Evolutionary conservation across 495 filamentous ascomycete species (phyloP), one percentile per base, ranked within the genome.

Genomic region (Bryoglossum gracile): DNA sequence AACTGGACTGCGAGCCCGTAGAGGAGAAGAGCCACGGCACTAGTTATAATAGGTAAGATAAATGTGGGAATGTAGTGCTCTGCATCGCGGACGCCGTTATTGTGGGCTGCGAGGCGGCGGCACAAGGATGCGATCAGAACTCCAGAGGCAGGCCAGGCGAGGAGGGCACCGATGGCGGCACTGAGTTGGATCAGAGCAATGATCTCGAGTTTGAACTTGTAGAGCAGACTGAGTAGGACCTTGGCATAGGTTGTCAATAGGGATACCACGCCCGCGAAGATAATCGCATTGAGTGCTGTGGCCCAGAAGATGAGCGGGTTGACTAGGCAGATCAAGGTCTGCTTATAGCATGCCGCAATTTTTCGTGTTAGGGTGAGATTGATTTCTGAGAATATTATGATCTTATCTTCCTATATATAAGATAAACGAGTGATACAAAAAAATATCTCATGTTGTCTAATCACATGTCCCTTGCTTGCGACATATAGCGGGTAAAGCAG

Each of bases 251-350:
- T 50, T 2, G n/a, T 9, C 17, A 25, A 43, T 17, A 21, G 43
- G 3, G 28, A n/a, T 19, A 50, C 38, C 38, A 50, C 36, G 18
- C 38, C 36, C 2, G 26, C 48, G 28, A 50, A 50, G 19, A 50
- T 28, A 11, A 50, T 19, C 0, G 48, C 28, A 32, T 50, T 50
- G 16, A 50, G 48, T 0, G 43, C 23, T 9, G 43, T n/a, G 11
- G 35, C 38, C 48, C 48, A 50, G 19, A 50, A 24, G 14, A 50
- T 35, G 16, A 43, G 26, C 1, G 48, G 48, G 26, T 50, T 50
- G 25, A 43, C 5, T 8, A 17, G 13, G 23, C 46, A 48, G 19
- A 39, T 16, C 5, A 40, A 4, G 11, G n/a, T n/a, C n/a, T n/a
- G n/a, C n/a, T n/a, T n/a, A n/a, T n/a, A n/a, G n/a, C n/a, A n/a